Evolutionary conservation across 352 stramenopile genomes (phyloP).

Genomic region (Phytophthora foliorum): DNA sequence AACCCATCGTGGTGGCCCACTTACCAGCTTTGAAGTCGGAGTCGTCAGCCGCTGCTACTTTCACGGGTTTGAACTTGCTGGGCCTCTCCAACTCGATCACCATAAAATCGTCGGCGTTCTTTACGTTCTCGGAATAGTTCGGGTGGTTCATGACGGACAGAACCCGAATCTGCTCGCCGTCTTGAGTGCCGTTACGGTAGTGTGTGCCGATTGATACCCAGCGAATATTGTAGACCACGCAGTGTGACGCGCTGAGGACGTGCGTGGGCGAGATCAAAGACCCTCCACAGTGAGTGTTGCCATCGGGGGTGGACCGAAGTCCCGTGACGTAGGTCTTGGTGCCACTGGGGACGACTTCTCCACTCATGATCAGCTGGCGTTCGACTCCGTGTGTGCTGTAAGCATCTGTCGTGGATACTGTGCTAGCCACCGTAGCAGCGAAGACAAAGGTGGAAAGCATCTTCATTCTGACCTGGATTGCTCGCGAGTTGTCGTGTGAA

Average conservation of each 20-base stretch:
- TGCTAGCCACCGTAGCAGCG: neutral
- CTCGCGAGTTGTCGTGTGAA: neutral
- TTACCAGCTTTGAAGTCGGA: slow-evolving; percentile 33
- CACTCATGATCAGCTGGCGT: slow-evolving; percentile 37
- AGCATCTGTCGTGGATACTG: neutral
- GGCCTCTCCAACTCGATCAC: slow-evolving; percentile 52
- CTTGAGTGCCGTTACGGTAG: slow-evolving; percentile 21
- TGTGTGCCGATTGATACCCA: slow-evolving; percentile 12
- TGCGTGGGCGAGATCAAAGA: slow-evolving; percentile 12
- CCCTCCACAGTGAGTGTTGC: slow-evolving; percentile 9
- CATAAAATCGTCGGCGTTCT: slow-evolving; percentile 32
- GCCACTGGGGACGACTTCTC: slow-evolving; percentile 33
- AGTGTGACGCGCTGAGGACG: slow-evolving; percentile 20
- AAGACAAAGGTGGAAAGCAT: neutral
- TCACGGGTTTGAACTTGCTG: slow-evolving; percentile 43
- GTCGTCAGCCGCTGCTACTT: slow-evolving; percentile 29
- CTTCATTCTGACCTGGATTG: neutral
- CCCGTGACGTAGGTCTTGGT: slow-evolving; percentile 41
- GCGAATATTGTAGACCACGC: slow-evolving; percentile 3
- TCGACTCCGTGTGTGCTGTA: neutral
- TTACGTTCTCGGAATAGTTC: slow-evolving; percentile 4
- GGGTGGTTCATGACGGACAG: slow-evolving; percentile 8
- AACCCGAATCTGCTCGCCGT: slow-evolving; percentile 17
- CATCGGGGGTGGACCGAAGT: slow-evolving; percentile 12
- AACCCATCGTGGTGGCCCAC: slow-evolving; percentile 41